Evolutionary conservation across 345 rosid species (phyloP).

Genomic region (Ricinus communis): DNA sequence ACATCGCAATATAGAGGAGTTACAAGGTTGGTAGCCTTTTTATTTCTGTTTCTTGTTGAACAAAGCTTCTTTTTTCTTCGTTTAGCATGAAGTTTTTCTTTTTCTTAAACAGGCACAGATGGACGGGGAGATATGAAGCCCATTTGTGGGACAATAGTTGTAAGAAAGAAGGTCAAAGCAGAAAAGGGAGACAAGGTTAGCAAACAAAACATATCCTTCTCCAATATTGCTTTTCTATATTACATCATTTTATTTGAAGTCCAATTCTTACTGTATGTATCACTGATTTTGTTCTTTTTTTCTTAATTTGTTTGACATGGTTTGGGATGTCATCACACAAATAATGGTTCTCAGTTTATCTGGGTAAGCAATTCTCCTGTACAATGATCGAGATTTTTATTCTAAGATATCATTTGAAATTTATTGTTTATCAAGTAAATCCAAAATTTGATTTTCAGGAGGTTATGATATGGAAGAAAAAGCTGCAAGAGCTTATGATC

Average conservation of each 20-base stretch:
- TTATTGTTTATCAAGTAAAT: constrained; percentile 19
- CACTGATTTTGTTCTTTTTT: constrained; percentile 28
- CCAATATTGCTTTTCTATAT: constrained; percentile 7
- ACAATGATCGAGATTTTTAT: constrained; percentile 5
- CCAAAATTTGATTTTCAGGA: constrained; percentile 51
- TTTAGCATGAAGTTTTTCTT: constrained; percentile 8
- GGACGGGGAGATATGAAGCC: constrained; percentile 99
- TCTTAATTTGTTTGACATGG: constrained; percentile 28
- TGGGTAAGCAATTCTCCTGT: constrained; percentile 55
- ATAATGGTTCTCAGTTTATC: constrained; percentile 66
- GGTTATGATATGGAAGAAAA: constrained; percentile 99
- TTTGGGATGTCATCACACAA: constrained; percentile 29
- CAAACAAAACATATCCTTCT: neutral
- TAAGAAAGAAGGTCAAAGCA: constrained; percentile 94
- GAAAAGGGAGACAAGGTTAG: constrained; percentile 93
- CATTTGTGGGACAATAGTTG: constrained; percentile 98
- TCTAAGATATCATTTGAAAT: neutral
- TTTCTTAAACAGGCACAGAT: constrained; percentile 63
- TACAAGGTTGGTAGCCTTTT: constrained; percentile 53
- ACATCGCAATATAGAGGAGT: constrained; percentile 98
- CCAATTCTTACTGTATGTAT: constrained; percentile 10
- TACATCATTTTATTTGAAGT: constrained; percentile 6
- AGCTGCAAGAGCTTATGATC: constrained; percentile 97
- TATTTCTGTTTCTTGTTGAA: neutral
- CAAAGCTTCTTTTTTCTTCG: neutral